Evolutionary conservation across 208 protist species (phyloP), one percentile per base, ranked within the genome.

Genomic region (Angomonas deanei): DNA sequence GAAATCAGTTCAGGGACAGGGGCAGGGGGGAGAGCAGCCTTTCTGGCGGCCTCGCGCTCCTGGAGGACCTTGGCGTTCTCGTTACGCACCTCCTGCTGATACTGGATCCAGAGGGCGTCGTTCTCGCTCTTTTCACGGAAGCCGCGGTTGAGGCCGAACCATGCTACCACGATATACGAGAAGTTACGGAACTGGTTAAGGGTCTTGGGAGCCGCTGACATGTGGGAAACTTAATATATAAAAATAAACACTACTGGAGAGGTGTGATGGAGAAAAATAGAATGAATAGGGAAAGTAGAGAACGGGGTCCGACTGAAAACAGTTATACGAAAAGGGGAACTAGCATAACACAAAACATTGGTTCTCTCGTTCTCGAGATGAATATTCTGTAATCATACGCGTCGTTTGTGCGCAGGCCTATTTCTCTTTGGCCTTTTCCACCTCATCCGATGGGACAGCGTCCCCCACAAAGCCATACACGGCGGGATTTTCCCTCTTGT

Each of bases 181-280:
- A 93, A 78, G 76, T 93, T 93, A 30, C 86, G 86, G 47, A 93
- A 81, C 76, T 96, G 89, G 66, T 93, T 78, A 15, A 96, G 75
- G 63, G 84, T 92, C 73, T 92, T 89, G 8, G 89, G 89, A 24
- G 84, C 70, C 23, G 77, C 89, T n/a, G 36, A 42, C 36, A 42
- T 42, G 36, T 15, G 46, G 32, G 57, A 50, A 5, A 49, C 11
- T 47, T 46, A 38, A 60, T 17, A 21, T 47, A 23, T 5, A 36
- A 5, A 60, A 23, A 15, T 17, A 17, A 28, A 10, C 13, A n/a
- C n/a, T n/a, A n/a, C n/a, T n/a, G n/a, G n/a, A n/a, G n/a, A n/a
- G 33, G 57, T 15, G 32, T 10, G 2, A 67, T 5, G 26, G 65
- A 15, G 32, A 49, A 58, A 39, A 54, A 27, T 11, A 55, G n/a